A percentile compares a stretch with the other conserved stretches of the same genome.
phyloP scores from a whole-genome alignment of 2,329 filamentous ascomycete genomes.

The Coniosporium tulheliwenetii region DNA sequence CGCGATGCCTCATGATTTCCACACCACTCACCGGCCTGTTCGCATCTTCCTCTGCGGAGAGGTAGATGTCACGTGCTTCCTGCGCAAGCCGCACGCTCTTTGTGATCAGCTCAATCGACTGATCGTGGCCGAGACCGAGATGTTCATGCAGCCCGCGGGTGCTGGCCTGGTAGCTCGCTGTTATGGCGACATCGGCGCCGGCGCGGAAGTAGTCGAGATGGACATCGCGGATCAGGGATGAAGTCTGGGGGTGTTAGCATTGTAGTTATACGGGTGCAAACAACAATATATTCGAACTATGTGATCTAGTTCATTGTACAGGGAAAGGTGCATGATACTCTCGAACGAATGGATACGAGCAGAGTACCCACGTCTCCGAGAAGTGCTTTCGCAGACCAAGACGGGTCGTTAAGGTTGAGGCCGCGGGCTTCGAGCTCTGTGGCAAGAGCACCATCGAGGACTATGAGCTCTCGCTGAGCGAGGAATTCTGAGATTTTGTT shows the following conservation, averaged over 20 bases:
- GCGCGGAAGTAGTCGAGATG: conserved; percentile 28
- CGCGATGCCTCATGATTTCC: too few relatives aligned
- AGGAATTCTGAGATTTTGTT: conserved; percentile 4
- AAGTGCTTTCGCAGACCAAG: conserved; percentile 30
- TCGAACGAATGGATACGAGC: too few relatives aligned
- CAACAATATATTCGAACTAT: too few relatives aligned
- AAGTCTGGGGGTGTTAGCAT: too few relatives aligned
- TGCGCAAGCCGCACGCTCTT: conserved; percentile 25
- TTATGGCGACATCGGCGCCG: conserved; percentile 31
- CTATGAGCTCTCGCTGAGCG: conserved; percentile 11
- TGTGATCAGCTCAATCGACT: conserved; percentile 20
- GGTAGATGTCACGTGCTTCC: conserved; percentile 10
- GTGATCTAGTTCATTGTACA: too few relatives aligned
- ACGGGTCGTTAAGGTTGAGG: conserved; percentile 23
- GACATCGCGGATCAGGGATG: conserved; percentile 24
- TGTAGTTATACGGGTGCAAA: too few relatives aligned
- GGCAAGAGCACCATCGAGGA: conserved; percentile 31
- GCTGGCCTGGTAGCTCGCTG: conserved; percentile 32
- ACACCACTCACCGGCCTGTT: background rate
- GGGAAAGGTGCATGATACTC: too few relatives aligned
- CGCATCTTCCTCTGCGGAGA: conserved; percentile 12
- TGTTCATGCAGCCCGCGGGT: conserved; percentile 23
- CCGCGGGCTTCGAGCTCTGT: conserved; percentile 30
- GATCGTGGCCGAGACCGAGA: conserved; percentile 14
- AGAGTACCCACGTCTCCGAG: background rate